Evolutionary conservation across 2,329 filamentous ascomycete genomes (phyloP).

Genomic region (Xylaria sp.): DNA sequence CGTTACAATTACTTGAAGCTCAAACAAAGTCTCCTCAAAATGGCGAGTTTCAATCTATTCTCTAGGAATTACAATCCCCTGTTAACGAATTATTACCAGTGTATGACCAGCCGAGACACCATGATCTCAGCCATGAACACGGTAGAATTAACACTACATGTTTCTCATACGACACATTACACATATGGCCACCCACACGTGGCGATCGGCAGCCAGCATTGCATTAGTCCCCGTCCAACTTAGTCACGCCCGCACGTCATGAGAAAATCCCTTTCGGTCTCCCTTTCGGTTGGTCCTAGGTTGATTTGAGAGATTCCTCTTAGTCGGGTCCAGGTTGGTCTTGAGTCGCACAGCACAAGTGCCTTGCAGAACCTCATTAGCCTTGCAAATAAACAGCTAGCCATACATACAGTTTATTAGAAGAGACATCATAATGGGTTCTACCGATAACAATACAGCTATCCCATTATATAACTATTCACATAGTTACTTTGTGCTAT

Average conservation of each 20-base stretch:
- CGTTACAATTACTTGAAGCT: neutral
- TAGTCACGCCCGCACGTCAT: neutral
- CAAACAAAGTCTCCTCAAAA: neutral
- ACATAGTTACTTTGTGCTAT: neutral
- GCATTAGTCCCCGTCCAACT: neutral
- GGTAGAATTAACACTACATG: neutral
- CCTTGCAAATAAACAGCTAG: neutral
- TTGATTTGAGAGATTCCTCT: neutral
- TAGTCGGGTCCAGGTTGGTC: neutral
- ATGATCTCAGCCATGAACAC: neutral
- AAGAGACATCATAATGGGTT: neutral
- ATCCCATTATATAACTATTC: neutral
- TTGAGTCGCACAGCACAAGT: neutral
- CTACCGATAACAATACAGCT: neutral
- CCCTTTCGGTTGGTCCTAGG: neutral
- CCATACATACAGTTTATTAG: neutral
- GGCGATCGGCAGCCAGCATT: slow-evolving; percentile 5
- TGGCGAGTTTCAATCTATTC: neutral
- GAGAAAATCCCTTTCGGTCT: neutral
- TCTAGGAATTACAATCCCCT: neutral
- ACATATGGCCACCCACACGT: slow-evolving; percentile 8
- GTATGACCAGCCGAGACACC: neutral
- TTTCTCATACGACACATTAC: slow-evolving; percentile 7
- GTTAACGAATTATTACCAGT: neutral
- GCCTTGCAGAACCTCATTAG: neutral